Evolutionary conservation across 208 protist species (phyloP), one percentile per base, ranked within the genome.

Genomic region (Blechomonas ayalai): DNA sequence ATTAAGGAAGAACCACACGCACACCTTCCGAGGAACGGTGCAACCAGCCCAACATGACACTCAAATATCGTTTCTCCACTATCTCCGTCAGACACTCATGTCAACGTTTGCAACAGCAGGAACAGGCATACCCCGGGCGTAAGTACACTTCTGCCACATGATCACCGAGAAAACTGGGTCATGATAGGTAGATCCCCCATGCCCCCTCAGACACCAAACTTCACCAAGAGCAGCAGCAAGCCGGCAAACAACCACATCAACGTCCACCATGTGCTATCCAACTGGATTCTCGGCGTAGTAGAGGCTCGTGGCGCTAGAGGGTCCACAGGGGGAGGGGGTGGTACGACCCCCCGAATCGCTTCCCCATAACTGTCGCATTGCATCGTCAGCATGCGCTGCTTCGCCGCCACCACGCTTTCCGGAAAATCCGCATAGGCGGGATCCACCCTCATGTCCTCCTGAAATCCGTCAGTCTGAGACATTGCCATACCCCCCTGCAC

Each of bases 281-380:
- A 59, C 3, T 67, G 52, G 23, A 73, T 62, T 3, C 50, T 59
- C 3, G 66, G 70, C 18, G 36, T 38, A 9, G 15, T 45, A 31
- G 68, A 85, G 16, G 46, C 56, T 4, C 41, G 41, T 10, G 60
- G 61, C 12, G 53, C 57, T 15, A 61, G 24, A 1, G 59, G 52
- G 19, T 59, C 43, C 9, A 46, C 33, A 9, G 65, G 73, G 8
- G 77, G 77, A 9, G 77, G 77, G 36, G 77, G 77, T 15, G 73
- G 57, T 7, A 86, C 69, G 19, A 86, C 34, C 4, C 67, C 69
- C 12, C 77, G 62, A 28, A 67, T 56, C 3, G 57, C 43, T 26
- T 81, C 60, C 3, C 77, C 77, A 52, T 48, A 78, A 18, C 61
- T 63, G 57, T 86, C 77, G 51, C 62, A 69, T 40, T 86, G 72